These are phyloP conservation scores for Dictyostelium firmibasis DNA, from an alignment of 78 protist species.

Conservation along the genomic window DNA sequence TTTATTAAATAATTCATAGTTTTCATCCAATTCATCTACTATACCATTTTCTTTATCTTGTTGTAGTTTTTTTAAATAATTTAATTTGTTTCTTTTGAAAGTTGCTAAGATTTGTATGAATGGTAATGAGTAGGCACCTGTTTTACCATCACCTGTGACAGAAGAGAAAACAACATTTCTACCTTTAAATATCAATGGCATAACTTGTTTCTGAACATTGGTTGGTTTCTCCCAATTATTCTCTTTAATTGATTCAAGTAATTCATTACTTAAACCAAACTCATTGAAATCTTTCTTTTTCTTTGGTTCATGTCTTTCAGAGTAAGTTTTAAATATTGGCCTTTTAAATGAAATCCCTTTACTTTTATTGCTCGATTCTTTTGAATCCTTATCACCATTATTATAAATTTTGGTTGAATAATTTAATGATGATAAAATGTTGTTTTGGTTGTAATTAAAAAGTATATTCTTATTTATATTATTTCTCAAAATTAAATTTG, in stretches of 20 bases:
- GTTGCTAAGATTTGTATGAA: conserved; percentile 22
- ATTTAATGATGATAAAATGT: background rate
- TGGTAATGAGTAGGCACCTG: conserved; percentile 50
- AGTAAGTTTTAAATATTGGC: background rate
- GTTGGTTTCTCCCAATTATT: conserved; percentile 52
- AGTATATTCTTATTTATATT: background rate
- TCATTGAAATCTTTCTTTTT: background rate
- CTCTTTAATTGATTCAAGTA: conserved; percentile 24
- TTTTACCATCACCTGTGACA: conserved; percentile 61
- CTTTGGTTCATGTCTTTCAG: background rate
- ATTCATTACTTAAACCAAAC: background rate
- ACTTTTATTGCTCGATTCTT: no score
- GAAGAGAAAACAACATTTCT: conserved; percentile 53
- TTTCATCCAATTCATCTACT: background rate
- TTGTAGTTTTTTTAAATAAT: background rate
- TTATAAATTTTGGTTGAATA: background rate
- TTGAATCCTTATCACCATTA: no score
- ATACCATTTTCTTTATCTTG: background rate
- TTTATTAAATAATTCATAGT: background rate
- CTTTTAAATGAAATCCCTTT: background rate
- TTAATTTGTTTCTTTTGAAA: conserved; percentile 10
- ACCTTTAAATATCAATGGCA: conserved; percentile 27
- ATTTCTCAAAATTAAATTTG: background rate
- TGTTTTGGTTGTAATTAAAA: background rate
- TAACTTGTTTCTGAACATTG: conserved; percentile 17